Percentiles rank a stretch among this genome's conserved stretches.
These are phyloP conservation scores for Dioszegia crocea DNA, from an alignment of 768 basidiomycete species.

Conservation along the genomic window DNA sequence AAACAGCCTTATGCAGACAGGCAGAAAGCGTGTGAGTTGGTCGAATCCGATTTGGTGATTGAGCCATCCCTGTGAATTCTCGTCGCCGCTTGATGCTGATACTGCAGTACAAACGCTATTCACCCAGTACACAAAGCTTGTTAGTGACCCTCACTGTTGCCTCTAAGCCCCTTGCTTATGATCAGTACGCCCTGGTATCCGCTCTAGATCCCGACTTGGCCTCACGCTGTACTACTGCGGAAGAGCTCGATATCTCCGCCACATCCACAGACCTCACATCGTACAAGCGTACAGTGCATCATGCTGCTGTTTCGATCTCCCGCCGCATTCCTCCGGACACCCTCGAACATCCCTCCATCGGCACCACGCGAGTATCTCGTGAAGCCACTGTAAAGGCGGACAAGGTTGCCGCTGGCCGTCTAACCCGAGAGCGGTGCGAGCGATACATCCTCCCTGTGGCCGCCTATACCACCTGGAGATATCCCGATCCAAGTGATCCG, in stretches of 20 bases:
- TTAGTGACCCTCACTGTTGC: conserved; percentile 7
- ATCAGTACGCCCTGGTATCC: conserved; percentile 33
- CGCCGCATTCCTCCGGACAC: conserved; percentile 28
- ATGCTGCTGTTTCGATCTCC: conserved; percentile 40
- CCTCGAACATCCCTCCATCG: conserved; percentile 40
- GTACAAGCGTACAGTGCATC: conserved; percentile 46
- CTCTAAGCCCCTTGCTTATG: background rate
- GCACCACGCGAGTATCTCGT: conserved; percentile 47
- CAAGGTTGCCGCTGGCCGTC: conserved; percentile 34
- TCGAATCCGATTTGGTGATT: no score
- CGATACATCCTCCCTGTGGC: conserved; percentile 60
- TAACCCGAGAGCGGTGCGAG: conserved; percentile 53
- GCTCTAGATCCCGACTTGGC: conserved; percentile 32
- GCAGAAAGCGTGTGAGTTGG: conserved; percentile 40
- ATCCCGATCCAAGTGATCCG: conserved; percentile 64
- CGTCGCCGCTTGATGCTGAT: conserved; percentile 4
- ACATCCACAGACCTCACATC: conserved; percentile 28
- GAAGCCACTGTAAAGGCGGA: conserved; percentile 20
- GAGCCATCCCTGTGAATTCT: no score
- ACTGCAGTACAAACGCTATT: conserved; percentile 35
- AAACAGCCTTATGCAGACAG: conserved; percentile 44
- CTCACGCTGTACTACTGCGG: conserved; percentile 23
- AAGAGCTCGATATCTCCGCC: conserved; percentile 42
- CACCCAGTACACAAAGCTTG: conserved; percentile 41
- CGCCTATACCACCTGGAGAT: conserved; percentile 65